phyloP scores from a whole-genome alignment of 1,284 basidiomycete genomes.

The Anthracocystis panici-leucophaei region DNA sequence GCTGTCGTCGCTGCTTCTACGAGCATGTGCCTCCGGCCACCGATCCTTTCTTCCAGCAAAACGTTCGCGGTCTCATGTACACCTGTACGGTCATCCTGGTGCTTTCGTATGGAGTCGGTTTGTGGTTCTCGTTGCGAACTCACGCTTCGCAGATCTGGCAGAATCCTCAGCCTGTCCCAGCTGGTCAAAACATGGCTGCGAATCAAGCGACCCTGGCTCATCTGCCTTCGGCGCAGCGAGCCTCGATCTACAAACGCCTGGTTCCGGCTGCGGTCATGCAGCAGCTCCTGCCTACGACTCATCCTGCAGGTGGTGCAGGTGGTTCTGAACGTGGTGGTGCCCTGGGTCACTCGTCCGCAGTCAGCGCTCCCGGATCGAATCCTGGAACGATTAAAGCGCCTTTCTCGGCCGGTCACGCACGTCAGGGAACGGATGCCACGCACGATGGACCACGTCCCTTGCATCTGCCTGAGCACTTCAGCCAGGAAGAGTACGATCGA shows the following conservation, averaged over 20 bases:
- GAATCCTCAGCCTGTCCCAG: slow-evolving; percentile 73
- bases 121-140: slow-evolving; percentile 98
- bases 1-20: slow-evolving; percentile 92
- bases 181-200: slow-evolving; percentile 49
- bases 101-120: slow-evolving; percentile 92
- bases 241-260: slow-evolving; percentile 81
- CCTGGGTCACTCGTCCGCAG: slow-evolving; percentile 20
- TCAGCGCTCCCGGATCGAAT: slow-evolving; percentile 26
- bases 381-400: slow-evolving; percentile 33
- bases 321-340: slow-evolving; percentile 5
- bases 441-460: slow-evolving; percentile 37
- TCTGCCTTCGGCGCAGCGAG: slow-evolving; percentile 73
- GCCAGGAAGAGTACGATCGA: slow-evolving; percentile 61
- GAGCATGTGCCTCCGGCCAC: slow-evolving; percentile 90
- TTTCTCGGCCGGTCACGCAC: slow-evolving; percentile 11
- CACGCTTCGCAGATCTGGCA: slow-evolving; percentile 99
- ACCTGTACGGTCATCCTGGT: slow-evolving; percentile 89
- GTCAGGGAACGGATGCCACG: slow-evolving; percentile 32
- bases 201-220: slow-evolving; percentile 48
- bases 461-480: slow-evolving; percentile 56
- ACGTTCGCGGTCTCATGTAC: slow-evolving; percentile 93
- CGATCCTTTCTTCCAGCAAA: slow-evolving; percentile 96
- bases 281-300: slow-evolving; percentile 58
- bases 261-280: slow-evolving; percentile 65
- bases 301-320: slow-evolving; percentile 20